Evolutionary conservation across 192 early-diverging fungal species (phyloP), one percentile per base, ranked within the genome.

Genomic region (Podila epigama): DNA sequence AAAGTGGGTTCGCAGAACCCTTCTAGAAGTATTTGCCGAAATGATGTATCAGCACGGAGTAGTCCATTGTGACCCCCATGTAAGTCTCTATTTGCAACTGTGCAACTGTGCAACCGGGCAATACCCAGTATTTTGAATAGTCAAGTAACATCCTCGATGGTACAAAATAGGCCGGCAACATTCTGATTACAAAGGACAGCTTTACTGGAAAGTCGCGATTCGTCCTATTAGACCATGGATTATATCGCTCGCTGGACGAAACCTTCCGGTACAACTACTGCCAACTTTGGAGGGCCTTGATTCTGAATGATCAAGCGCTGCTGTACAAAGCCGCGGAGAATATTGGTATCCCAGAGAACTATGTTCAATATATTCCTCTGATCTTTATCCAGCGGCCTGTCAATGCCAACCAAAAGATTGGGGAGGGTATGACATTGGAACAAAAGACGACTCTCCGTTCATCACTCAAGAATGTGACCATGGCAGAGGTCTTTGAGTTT

Each of bases 11-110:
- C 56, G 83, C 5, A 63, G 50, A 11, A 44, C 77, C 2, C 57
- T 86, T 33, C 69, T 79, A 34, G 80, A 86, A 53, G 69, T 86
- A 36, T 86, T 86, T 84, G 72, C 82, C 13, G 85, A 86, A 52
- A 84, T 84, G 82, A 79, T 83, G 33, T 83, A 70, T 51, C 75
- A 78, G 25, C 82, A 83, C 22, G 82, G 82, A 18, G 60, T 80
- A 8, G 63, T 81, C 11, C 82, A 83, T 37, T 83, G 82, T 36
- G 82, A 83, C 52, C 82, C 82, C 36, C 81, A 82, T 57, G 69
- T 78, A 58, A 60, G 73, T 11, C 15, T 35, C 51, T 55, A 5
- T 55, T 25, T 22, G 6, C 5, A 15, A 25, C 4, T 25, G 13
- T 0, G 20, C 10, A n/a, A 5, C 11, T 5, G 6, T 8, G 22